Base-by-base conservation (phyloP, 83 land plant genomes). In the Picea abies region DNA sequence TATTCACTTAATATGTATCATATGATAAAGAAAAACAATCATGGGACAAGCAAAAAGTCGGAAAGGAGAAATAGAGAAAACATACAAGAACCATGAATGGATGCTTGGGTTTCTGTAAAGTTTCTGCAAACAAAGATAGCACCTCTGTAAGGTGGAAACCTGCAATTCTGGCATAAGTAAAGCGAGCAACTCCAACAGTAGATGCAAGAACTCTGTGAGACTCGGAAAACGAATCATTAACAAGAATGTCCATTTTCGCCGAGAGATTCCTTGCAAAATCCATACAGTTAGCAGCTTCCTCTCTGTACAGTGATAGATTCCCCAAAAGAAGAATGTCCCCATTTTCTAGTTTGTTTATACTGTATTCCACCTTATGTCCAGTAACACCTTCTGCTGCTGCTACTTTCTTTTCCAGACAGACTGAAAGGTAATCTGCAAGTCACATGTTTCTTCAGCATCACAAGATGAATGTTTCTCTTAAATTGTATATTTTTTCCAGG, bases 151-250 rank as follows among this genome's bases (percentile, higher is more conserved):
- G 89, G 78, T 89, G 86, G 80, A 95, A 90, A 60, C 97, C 97
- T 83, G 97, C 97, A 29, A 95, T 23, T 22, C 84, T 86, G 60
- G 91, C 87, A 89, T 82, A 81, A 76, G 94, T 90, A 68, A 87
- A 91, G 35, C 90, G 86, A 62, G 94, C 67, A 82, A 88, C 85
- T 37, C 97, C 97, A 87, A 95, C 96, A 17, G 94, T 95, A 65
- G 97, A 95, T 64, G 96, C 91, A 84, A 95, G 93, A 72, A 89
- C 76, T 83, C 91, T 93, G 86, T 95, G 97, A 79, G 95, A 89
- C 20, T 82, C 79, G 19, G 91, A 91, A 64, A 95, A 93, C 5
- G 91, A 82, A 78, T 95, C 97, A 89, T 95, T 95, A 11, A 95
- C 96, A 82, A 95, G 89, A 64, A 92, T 89, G 77, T 88, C 90